Evolutionary conservation across 306 rosid species (phyloP).

Genomic region (Rosa multiflora): DNA sequence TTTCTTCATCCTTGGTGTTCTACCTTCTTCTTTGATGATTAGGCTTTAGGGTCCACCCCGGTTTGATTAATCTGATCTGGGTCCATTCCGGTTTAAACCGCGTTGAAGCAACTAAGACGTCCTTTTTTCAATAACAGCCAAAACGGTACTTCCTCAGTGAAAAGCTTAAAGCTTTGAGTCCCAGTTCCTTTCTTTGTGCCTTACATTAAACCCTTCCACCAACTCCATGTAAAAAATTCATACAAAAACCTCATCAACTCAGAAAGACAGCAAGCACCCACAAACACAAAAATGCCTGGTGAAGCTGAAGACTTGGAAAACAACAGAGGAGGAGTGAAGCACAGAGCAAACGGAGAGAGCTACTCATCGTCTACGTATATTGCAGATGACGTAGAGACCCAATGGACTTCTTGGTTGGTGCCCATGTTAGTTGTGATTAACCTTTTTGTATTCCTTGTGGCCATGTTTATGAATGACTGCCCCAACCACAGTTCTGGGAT

Average conservation of each 20-base stretch:
- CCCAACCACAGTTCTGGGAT: conserved; percentile 41
- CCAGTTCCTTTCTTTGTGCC: conserved; percentile 1
- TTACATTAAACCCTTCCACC: conserved; percentile 34
- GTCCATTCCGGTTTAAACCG: not conserved
- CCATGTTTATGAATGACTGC: conserved; percentile 73
- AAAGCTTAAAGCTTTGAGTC: not conserved
- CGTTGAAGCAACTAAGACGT: not conserved
- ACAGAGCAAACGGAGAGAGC: conserved; percentile 21
- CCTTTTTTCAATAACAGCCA: not conserved
- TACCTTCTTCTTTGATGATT: not conserved
- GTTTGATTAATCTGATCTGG: not conserved
- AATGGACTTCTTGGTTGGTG: conserved; percentile 84
- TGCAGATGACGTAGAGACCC: conserved; percentile 44
- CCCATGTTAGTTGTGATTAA: conserved; percentile 69
- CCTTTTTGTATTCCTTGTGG: conserved; percentile 50
- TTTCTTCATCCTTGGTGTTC: not conserved
- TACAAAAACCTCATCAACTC: conserved; percentile 10
- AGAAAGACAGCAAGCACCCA: conserved; percentile 13
- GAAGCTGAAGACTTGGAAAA: conserved; percentile 64
- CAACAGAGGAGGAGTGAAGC: conserved; percentile 46
- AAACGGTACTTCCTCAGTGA: not conserved
- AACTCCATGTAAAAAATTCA: conserved; percentile 15
- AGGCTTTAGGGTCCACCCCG: not conserved
- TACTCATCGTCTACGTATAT: conserved; percentile 33
- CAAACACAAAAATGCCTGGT: conserved; percentile 35